Evolutionary conservation across 2,329 filamentous ascomycete species (phyloP).

Genomic region (Hypoxylon sp.): DNA sequence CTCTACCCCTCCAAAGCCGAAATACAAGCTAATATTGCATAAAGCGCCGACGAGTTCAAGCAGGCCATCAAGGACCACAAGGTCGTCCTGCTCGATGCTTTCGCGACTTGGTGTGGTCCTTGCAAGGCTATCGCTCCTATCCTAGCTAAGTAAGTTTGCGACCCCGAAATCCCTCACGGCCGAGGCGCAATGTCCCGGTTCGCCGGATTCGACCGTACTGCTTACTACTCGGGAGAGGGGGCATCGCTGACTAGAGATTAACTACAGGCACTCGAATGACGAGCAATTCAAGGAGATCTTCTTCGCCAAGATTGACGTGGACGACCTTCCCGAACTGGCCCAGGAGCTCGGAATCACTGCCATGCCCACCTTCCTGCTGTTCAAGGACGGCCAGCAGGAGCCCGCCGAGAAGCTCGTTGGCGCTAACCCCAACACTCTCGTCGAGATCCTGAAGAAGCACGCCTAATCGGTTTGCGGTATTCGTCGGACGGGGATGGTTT

Average conservation of each 20-base stretch:
- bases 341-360: constrained; percentile 85
- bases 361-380: constrained; percentile 93
- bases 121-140: constrained; percentile 91
- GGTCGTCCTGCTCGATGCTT: constrained; percentile 86
- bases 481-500: neutral
- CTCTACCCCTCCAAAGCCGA: constrained; percentile 8
- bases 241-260: constrained; percentile 1
- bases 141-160: constrained; percentile 72
- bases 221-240: neutral
- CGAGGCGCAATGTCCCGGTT: neutral
- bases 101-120: constrained; percentile 92
- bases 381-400: constrained; percentile 83
- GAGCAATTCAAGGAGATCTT: constrained; percentile 71
- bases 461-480: constrained; percentile 13
- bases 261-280: constrained; percentile 69
- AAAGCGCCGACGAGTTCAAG: constrained; percentile 52
- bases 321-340: constrained; percentile 81
- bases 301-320: constrained; percentile 94
- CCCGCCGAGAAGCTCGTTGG: constrained; percentile 82
- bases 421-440: constrained; percentile 80
- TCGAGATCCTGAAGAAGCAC: constrained; percentile 58
- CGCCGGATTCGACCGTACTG: constrained; percentile 10
- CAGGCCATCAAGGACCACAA: constrained; percentile 59
- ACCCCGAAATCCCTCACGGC: constrained; percentile 30
- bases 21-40: constrained; percentile 30